Conservation (phyloP, 2,329 filamentous ascomycete genomes). For the Xylaria sp. region DNA sequence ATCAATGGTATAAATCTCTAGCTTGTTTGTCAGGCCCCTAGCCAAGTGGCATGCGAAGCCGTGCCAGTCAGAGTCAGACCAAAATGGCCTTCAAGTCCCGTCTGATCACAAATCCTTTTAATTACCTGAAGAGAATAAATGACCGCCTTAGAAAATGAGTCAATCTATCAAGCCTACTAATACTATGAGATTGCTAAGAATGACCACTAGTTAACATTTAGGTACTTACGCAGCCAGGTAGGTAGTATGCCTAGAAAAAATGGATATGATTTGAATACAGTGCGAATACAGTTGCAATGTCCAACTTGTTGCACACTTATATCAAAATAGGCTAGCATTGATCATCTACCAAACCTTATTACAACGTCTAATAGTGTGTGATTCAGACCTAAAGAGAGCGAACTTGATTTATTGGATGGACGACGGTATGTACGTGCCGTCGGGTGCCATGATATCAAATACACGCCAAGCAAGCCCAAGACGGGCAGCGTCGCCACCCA, state of each 20-base stretch:
- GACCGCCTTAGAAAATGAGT: not conserved
- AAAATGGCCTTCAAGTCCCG: not conserved
- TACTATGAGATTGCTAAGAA: not conserved
- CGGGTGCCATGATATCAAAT: too few relatives aligned
- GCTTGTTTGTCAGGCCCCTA: not conserved
- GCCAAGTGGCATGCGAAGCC: too few relatives aligned
- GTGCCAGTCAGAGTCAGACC: not conserved
- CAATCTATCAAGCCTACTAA: not conserved
- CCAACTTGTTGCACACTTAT: not conserved
- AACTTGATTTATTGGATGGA: too few relatives aligned
- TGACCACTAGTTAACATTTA: not conserved
- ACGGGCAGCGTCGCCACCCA: too few relatives aligned
- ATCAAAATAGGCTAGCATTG: not conserved
- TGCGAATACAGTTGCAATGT: not conserved
- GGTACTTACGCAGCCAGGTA: too few relatives aligned
- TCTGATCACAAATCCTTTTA: not conserved
- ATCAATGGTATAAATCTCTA: not conserved
- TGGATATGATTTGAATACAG: not conserved
- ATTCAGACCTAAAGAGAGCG: too few relatives aligned
- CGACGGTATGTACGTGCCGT: too few relatives aligned
- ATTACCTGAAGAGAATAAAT: not conserved
- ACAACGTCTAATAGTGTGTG: not conserved
- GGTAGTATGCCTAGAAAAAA: not conserved
- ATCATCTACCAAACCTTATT: not conserved
- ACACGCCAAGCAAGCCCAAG: too few relatives aligned